Evolutionary conservation across 345 rosid genomes (phyloP), one percentile per base, ranked within the genome.

Genomic region (Erysimum cheiranthoides): DNA sequence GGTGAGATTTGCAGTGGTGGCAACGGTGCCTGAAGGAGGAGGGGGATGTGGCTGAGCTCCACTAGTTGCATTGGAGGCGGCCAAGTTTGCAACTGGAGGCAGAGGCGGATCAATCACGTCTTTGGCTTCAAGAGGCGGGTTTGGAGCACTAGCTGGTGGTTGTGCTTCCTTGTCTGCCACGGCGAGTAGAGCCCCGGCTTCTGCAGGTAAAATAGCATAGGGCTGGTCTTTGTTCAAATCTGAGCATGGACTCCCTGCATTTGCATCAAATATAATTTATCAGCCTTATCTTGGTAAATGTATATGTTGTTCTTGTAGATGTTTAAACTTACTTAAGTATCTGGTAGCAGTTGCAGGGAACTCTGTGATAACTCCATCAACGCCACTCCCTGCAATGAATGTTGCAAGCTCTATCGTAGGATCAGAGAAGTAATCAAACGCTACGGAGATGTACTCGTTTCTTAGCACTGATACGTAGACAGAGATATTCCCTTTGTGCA

Each of bases 51-150:
- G 45, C 2, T 78, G 36, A 34, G 70, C 52, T 36, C 36, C 82
- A 58, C 65, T 35, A 50, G 65, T 18, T 17, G 51, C 38, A 16
- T 32, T 18, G 0, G 78, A 5, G 7, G 80, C 5, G 13, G 79
- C 47, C 31, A 45, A 53, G 8, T 67, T 65, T 27, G 79, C 59
- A 54, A 88, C 92, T 0, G 92, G 82, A 2, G 98, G 97, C 17
- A 94, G 82, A 50, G 98, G 97, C 5, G 97, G 97, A 60, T 89
- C 92, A 16, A 80, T 82, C n/a, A 90, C 70, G 50, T 92, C 92
- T 5, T 75, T 78, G 50, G 83, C 75, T 0, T 70, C 79, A 16
- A 92, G 88, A 18, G 82, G 46, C 9, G 92, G 95, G 28, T 31
- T 65, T 0, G 88, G 95, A 25, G 87, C 82, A 16, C 12, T 39